Base-by-base conservation (phyloP, 768 basidiomycete genomes). In the Xerocomellus chrysenteron region DNA sequence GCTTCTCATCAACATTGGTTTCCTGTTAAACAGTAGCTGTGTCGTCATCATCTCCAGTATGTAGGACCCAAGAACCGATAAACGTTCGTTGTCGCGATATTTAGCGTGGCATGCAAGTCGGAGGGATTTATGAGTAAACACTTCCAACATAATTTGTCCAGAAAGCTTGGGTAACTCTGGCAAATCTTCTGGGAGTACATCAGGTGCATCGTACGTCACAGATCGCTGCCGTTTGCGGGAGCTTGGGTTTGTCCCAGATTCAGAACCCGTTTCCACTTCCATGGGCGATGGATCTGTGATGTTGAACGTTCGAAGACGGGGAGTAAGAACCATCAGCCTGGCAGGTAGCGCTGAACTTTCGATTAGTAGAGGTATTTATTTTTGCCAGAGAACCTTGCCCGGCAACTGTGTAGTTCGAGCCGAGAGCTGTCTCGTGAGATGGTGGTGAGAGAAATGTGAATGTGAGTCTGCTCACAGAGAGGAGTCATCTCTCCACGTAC, bases 91-190 rank as follows among this genome's bases (percentile, higher is more conserved):
- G 67, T 87, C 84, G 59, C 73, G 73, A 65, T 77, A 80, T 75
- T 75, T 58, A 65, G 74, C 60, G 41, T 69, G 70, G 61, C 72
- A 59, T 62, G 70, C 65, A 68, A 73, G 78, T 49, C 82, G 77
- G 48, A 90, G 75, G 19, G 87, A 87, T 62, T 72, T 78, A 66
- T 91, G 88, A 13, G 86, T 88, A 63, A 81, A 89, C 50, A 88
- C 84, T 61, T 87, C 81, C 50, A 90, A 79, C 60, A 84, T 74
- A 37, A 83, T 73, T 49, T 86, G 82, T 54, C 76, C 78, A 32
- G 75, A 74, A 55, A 82, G 74, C 66, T 74, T 76, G 44, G 83
- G 87, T 57, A 82, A 67, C 24, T 74, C 73, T 48, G 79, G 81
- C 50, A 73, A 64, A 54, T 68, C 69, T 56, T 62, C 67, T 47